A percentile compares a stretch with the other conserved stretches of the same genome.
These are phyloP conservation scores for Venturia carpophila DNA, from an alignment of 2,329 filamentous ascomycete species.

Conservation along the genomic window DNA sequence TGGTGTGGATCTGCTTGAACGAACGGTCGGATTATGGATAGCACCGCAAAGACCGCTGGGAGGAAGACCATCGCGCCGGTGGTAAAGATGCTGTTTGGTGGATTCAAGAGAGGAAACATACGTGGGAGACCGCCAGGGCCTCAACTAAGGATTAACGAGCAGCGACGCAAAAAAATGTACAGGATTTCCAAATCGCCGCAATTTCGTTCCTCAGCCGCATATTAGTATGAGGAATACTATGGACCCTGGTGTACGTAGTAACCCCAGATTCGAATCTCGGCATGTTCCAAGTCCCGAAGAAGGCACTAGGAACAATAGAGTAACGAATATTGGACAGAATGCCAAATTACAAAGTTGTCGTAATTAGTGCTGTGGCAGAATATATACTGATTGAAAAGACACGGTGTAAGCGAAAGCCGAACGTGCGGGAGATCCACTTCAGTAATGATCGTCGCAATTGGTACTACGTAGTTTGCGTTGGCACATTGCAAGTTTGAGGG, in stretches of 20 bases:
- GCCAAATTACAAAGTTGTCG: not conserved
- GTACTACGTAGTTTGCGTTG: not conserved
- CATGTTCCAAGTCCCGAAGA: not conserved
- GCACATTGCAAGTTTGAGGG: not conserved
- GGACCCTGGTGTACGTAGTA: not conserved
- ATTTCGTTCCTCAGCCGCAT: not conserved
- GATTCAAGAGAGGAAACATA: not conserved
- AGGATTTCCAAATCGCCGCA: not conserved
- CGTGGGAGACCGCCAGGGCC: not conserved
- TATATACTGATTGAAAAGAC: not conserved
- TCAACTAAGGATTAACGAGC: not conserved
- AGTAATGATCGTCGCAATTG: not conserved
- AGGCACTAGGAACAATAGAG: not conserved
- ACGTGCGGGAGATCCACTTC: not conserved
- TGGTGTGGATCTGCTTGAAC: conserved; percentile 67
- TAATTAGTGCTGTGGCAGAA: not conserved
- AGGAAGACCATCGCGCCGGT: not conserved
- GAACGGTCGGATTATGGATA: not conserved
- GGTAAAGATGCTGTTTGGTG: not conserved
- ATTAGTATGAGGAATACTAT: not conserved
- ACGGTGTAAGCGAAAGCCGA: too few species aligned
- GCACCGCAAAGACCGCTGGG: not conserved
- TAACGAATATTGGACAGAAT: not conserved
- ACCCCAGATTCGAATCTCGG: not conserved
- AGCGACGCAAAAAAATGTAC: not conserved